Evolutionary conservation across 2,329 filamentous ascomycete species (phyloP), one percentile per base, ranked within the genome.

Genomic region (Verticillium nubilum): DNA sequence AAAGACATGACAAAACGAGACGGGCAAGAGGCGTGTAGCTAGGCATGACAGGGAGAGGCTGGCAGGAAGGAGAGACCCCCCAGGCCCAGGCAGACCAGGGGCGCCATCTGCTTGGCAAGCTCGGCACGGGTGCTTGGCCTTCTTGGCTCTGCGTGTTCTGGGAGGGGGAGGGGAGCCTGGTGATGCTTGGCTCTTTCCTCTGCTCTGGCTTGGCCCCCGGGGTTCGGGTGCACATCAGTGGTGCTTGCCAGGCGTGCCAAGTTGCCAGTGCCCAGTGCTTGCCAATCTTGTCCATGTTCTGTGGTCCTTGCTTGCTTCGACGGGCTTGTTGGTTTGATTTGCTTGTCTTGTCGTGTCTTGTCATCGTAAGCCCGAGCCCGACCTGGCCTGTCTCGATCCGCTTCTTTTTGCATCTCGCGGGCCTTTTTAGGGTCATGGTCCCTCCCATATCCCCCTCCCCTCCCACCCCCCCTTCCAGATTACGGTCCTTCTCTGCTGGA

Each of bases 91-190:
- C n/a, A 12, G 42, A 9, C 19, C 42, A 50, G 42, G 42, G 42
- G 42, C n/a, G 29, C 4, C 42, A 50, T 19, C 42, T 50, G 25
- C 54, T 56, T 56, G 54, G 54, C 54, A 47, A 15, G 26, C 54
- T 56, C 54, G 54, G 54, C 54, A 56, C 33, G 54, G 42, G 27
- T 56, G 54, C 54, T 56, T 56, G 54, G 54, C 54, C 29, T 37
- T 23, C 42, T 50, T 23, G 42, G 52, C 52, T 9, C 29, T 54
- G 25, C 25, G 13, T 9, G 52, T 54, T 28, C 17, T 54, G 52
- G 52, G 27, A 19, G 10, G 17, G 15, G 9, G 50, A 15, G 33
- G 12, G 42, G 42, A 10, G 19, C 7, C 42, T 25, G 42, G n/a
- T 50, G 17, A 42, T 56, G 56, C 56, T 54, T 60, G 56, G 58